A percentile compares a stretch with the other conserved stretches of the same genome.
These are phyloP conservation scores for Crucihimalaya himalaica DNA, from an alignment of 345 rosid species.

Conservation along the genomic window DNA sequence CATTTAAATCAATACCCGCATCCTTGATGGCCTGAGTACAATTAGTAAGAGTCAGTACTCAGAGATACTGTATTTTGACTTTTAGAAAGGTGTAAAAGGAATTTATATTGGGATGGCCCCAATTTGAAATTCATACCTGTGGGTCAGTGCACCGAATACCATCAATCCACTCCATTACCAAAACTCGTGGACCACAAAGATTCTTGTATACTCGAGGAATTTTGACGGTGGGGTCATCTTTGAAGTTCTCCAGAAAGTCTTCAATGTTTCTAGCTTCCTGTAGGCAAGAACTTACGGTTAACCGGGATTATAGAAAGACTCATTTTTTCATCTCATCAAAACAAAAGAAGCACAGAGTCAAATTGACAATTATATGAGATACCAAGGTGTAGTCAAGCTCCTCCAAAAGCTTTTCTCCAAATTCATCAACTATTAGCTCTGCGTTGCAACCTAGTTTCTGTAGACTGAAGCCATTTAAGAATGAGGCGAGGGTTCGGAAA, in stretches of 20 bases:
- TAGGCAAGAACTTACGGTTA: slow-evolving; percentile 21
- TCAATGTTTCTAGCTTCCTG: slow-evolving; percentile 97
- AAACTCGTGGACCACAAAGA: slow-evolving; percentile 88
- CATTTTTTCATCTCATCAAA: slow-evolving; percentile 4
- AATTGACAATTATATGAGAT: slow-evolving; percentile 33
- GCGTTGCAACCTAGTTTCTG: slow-evolving; percentile 96
- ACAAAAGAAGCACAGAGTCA: slow-evolving; percentile 11
- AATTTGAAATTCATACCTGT: slow-evolving; percentile 54
- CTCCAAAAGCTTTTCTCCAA: slow-evolving; percentile 97
- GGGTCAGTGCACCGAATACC: slow-evolving; percentile 98
- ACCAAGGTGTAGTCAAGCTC: slow-evolving; percentile 99
- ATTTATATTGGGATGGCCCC: slow-evolving; percentile 15
- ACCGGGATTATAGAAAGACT: slow-evolving; percentile 11
- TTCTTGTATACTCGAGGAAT: slow-evolving; percentile 85
- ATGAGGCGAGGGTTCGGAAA: slow-evolving; percentile 91
- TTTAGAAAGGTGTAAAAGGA: slow-evolving; percentile 25
- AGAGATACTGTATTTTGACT: slow-evolving; percentile 5
- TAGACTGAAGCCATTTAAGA: slow-evolving; percentile 83
- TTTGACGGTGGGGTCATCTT: slow-evolving; percentile 91
- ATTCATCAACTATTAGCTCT: slow-evolving; percentile 95
- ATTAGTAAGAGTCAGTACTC: slow-evolving; percentile 25
- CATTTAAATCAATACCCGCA: slow-evolving; percentile 87
- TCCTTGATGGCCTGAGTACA: slow-evolving; percentile 76
- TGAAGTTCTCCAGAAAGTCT: slow-evolving; percentile 92
- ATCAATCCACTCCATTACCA: slow-evolving; percentile 99